Conservation (phyloP, 768 basidiomycete genomes). For the Sporobolomyces roseus region DNA sequence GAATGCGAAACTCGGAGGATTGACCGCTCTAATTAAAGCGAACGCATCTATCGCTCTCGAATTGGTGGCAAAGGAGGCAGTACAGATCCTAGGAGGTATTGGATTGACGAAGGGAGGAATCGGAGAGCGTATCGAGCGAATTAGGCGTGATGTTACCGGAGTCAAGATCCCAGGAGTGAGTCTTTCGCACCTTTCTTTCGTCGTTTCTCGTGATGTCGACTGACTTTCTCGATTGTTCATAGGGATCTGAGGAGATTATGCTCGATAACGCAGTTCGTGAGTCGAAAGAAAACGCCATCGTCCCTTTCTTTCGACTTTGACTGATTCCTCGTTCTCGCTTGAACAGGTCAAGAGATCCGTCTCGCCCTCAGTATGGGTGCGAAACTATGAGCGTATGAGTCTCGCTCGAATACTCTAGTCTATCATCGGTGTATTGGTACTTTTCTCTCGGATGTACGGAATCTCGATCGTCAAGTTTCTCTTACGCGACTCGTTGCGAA, state of each 20-base stretch:
- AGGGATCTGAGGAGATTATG: slow-evolving; percentile 39
- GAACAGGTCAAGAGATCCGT: slow-evolving; percentile 16
- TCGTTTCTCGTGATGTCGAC: background rate
- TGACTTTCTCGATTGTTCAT: background rate
- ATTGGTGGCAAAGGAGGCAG: slow-evolving; percentile 39
- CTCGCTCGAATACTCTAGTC: too few species aligned
- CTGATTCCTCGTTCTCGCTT: too few species aligned
- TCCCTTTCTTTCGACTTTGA: too few species aligned
- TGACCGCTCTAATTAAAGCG: slow-evolving; percentile 44
- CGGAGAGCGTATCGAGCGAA: slow-evolving; percentile 42
- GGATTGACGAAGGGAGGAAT: slow-evolving; percentile 37
- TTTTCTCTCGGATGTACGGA: too few species aligned
- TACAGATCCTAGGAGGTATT: slow-evolving; percentile 45
- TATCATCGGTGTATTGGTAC: too few species aligned
- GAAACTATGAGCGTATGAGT: slow-evolving; percentile 35
- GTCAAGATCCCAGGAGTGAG: slow-evolving; percentile 40
- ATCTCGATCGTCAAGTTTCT: too few species aligned
- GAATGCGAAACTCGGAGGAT: slow-evolving; percentile 40
- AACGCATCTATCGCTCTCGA: slow-evolving; percentile 37
- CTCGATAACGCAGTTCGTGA: slow-evolving; percentile 41
- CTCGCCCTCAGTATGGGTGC: slow-evolving; percentile 40
- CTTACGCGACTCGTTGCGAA: too few species aligned
- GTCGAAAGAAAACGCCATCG: too few species aligned
- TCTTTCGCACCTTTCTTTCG: background rate
- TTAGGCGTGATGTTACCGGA: slow-evolving; percentile 39